Evolutionary conservation across 371 early-diverging fungal genomes (phyloP), one percentile per base, ranked within the genome.

Genomic region (Synchytrium microbalum): DNA sequence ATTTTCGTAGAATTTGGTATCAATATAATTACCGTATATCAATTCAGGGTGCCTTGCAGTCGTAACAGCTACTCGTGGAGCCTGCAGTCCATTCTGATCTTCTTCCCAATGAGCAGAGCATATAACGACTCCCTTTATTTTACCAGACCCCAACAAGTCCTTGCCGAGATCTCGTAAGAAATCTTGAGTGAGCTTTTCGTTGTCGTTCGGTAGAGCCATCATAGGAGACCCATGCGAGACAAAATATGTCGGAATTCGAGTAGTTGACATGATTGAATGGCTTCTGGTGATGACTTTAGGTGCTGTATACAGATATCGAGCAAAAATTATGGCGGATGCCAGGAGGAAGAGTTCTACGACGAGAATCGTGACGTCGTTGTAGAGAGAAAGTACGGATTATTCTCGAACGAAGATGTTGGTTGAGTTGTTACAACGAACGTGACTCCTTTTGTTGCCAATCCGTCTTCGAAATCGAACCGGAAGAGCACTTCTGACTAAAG

Each of bases 31-130:
- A 38, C 46, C 46, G 46, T 38, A 38, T 5, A 38, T 38, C 46
- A 38, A 19, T 38, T 38, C 46, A 38, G 46, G 46, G 46, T 38
- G 46, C 5, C 46, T 5, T 10, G 46, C 19, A 38, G 46, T 10
- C 46, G 46, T 38, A 38, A 38, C 46, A 5, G 46, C 46, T 10
- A 38, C 46, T 19, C 46, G 5, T 38, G 46, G 46, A 38, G 46
- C 10, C 46, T 38, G 5, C 10, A 5, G 10, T 10, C 10, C 46
- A 19, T 38, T 5, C 5, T 19, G 5, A 10, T 38, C 19, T 55
- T 55, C 56, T 60, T 78, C 75, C 79, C 79, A 79, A 63, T 79
- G 79, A 3, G 79, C 79, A 8, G 46, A 38, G 52, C 31, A 26
- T 10, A 3, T 3, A 25, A 61, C 23, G 29, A 59, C 31, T 10